phyloP scores from a whole-genome alignment of 331 rosid genomes.

The Rhamnella rubrinervis region DNA sequence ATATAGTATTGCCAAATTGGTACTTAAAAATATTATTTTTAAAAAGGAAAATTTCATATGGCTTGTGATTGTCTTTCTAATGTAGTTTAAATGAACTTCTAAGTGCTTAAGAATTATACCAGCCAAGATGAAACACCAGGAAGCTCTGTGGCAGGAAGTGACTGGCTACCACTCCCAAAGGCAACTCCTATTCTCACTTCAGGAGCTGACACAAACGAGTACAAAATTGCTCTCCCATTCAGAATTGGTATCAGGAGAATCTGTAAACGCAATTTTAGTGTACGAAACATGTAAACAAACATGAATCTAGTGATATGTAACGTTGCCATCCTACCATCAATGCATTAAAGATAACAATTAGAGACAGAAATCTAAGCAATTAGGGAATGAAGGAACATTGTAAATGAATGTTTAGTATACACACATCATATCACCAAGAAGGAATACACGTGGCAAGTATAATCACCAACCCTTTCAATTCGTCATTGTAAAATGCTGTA shows the following conservation, averaged over 20 bases:
- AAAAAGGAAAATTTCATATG: not conserved
- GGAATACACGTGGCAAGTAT: no score
- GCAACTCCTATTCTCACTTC: constrained; percentile 94
- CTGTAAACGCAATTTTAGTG: constrained; percentile 46
- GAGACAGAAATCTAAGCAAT: not conserved
- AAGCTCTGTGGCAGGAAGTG: constrained; percentile 93
- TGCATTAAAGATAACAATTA: not conserved
- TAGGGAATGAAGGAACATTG: not conserved
- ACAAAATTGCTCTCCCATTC: constrained; percentile 75
- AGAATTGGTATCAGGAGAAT: constrained; percentile 73
- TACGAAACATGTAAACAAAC: not conserved
- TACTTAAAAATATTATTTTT: not conserved
- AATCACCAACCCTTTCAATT: no score
- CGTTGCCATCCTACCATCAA: not conserved
- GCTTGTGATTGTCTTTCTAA: constrained; percentile 3
- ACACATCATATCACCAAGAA: no score
- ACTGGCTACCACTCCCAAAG: constrained; percentile 96
- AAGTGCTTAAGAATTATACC: constrained; percentile 47
- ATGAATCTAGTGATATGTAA: no score
- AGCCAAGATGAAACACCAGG: constrained; percentile 96
- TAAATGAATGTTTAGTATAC: not conserved
- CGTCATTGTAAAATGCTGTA: no score
- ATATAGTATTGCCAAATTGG: not conserved
- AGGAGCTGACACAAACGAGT: constrained; percentile 78
- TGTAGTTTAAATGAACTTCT: constrained; percentile 4